Conservation (phyloP, 2,329 filamentous ascomycete genomes). For the Colletotrichum paranaense region DNA sequence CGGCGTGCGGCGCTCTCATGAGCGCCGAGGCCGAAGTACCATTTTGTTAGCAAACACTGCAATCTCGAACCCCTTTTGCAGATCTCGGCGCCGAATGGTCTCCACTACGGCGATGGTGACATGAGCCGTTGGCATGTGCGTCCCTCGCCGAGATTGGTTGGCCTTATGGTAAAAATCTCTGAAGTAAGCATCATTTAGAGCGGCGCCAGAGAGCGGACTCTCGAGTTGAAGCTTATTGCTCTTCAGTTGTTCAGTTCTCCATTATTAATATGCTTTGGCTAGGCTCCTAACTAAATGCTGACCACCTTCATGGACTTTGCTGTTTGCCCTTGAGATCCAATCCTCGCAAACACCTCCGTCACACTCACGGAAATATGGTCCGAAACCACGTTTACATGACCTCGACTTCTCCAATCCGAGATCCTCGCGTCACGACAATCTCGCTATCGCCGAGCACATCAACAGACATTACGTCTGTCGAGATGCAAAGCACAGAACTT, state of each 20-base stretch:
- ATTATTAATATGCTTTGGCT: not conserved
- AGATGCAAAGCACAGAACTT: not conserved
- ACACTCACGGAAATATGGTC: not conserved
- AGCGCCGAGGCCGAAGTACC: constrained; percentile 1
- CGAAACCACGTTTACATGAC: not conserved
- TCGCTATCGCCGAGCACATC: not conserved
- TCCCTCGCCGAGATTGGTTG: not conserved
- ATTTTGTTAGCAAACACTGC: not conserved
- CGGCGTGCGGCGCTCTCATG: not conserved
- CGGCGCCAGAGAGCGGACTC: not conserved
- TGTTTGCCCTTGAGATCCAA: not conserved
- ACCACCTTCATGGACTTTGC: no score
- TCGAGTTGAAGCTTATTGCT: not conserved
- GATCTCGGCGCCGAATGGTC: not conserved
- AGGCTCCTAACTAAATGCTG: no score
- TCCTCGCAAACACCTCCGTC: not conserved
- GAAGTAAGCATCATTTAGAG: not conserved
- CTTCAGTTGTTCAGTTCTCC: not conserved
- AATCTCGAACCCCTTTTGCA: not conserved
- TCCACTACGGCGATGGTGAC: not conserved
- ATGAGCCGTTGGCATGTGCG: not conserved
- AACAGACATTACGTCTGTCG: not conserved
- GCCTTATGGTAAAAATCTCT: not conserved
- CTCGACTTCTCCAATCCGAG: not conserved
- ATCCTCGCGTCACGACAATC: not conserved